A percentile compares a stretch with the other conserved stretches of the same genome.
These are phyloP conservation scores for Bombardia bombarda DNA, from an alignment of 495 filamentous ascomycete genomes.

Conservation along the genomic window DNA sequence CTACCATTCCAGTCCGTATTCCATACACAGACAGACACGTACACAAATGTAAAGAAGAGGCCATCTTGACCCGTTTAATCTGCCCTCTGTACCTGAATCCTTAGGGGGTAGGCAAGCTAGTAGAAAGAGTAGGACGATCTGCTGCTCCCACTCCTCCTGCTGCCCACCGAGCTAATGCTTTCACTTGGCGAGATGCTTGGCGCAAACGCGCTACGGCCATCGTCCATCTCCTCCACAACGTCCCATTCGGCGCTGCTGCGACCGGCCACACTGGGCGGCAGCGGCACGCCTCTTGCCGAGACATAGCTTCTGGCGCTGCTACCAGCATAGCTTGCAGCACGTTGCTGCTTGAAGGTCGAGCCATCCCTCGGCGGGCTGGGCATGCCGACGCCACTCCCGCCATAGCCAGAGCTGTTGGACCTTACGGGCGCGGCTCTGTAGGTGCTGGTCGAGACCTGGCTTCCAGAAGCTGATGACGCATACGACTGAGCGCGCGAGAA, in stretches of 20 bases:
- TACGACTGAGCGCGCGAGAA: constrained; percentile 4
- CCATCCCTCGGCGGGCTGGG: constrained; percentile 8
- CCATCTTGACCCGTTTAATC: too few relatives aligned
- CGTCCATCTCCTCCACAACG: too few relatives aligned
- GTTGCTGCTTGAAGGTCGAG: constrained; percentile 1
- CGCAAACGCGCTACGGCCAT: too few relatives aligned
- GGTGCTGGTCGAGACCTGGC: neutral
- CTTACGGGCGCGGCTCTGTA: neutral
- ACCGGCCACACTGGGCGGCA: constrained; percentile 8
- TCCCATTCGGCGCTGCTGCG: constrained; percentile 6
- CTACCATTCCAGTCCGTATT: too few relatives aligned
- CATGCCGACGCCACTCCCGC: neutral
- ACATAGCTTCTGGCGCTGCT: constrained; percentile 6
- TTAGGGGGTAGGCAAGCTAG: too few relatives aligned
- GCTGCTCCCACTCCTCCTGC: constrained; percentile 1
- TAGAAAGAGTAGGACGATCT: neutral
- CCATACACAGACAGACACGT: too few relatives aligned
- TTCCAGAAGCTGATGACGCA: too few relatives aligned
- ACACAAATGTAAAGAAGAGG: too few relatives aligned
- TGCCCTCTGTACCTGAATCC: too few relatives aligned
- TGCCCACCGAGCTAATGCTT: constrained; percentile 20
- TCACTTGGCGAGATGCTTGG: constrained; percentile 16
- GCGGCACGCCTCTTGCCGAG: constrained; percentile 5
- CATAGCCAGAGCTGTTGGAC: too few relatives aligned
- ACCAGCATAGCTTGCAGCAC: neutral